A percentile compares a stretch with the other conserved stretches of the same genome.
phyloP scores from a whole-genome alignment of 2,329 filamentous ascomycete genomes.

The Fusarium goolgardi region DNA sequence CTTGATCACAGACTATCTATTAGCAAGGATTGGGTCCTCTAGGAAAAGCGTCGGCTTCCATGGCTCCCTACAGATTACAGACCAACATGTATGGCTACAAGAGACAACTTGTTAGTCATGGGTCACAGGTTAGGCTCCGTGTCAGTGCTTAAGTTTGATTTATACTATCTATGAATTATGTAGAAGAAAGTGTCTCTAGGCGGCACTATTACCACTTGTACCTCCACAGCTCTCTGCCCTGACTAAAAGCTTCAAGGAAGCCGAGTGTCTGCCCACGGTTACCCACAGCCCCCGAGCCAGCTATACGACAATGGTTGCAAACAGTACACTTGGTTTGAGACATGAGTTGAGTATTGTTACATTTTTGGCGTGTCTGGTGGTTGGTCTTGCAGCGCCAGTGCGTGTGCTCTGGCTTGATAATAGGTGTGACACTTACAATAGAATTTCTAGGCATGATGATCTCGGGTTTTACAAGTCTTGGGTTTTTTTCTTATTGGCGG shows the following conservation, averaged over 20 bases:
- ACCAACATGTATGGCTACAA: background rate
- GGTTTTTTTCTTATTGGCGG: too few relatives aligned
- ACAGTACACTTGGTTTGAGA: rapidly evolving
- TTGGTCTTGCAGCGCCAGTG: background rate
- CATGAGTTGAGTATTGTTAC: background rate
- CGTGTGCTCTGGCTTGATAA: background rate
- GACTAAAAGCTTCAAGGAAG: background rate
- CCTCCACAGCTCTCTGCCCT: background rate
- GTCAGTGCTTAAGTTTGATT: background rate
- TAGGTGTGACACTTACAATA: background rate
- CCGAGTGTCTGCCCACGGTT: background rate
- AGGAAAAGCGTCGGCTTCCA: background rate
- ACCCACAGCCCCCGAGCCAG: background rate
- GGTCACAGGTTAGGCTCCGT: background rate
- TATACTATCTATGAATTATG: rapidly evolving
- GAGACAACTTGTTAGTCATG: rapidly evolving
- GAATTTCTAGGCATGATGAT: background rate
- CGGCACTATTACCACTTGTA: background rate
- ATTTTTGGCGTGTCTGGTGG: background rate
- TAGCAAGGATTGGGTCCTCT: too few relatives aligned
- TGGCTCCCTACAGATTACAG: background rate
- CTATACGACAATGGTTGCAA: background rate
- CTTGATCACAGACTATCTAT: too few relatives aligned
- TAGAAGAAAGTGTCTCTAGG: background rate
- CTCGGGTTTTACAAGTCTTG: rapidly evolving